phyloP scores from a whole-genome alignment of 2,329 filamentous ascomycete genomes.

The Penicillium sclerotigenum region DNA sequence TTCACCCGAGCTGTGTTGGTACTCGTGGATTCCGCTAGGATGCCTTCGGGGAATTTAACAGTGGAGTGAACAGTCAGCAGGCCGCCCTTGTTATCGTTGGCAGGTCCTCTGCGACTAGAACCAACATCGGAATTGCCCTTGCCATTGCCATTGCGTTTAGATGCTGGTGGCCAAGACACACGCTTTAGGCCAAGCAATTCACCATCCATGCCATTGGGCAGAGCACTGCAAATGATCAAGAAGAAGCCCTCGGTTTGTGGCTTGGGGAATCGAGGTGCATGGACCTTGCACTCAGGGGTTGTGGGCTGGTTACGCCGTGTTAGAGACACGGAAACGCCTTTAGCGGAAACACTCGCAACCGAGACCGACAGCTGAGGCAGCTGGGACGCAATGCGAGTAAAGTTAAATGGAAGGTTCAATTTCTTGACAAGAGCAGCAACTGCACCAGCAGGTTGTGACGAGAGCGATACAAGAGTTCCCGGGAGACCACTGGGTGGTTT shows the following conservation, averaged over 20 bases:
- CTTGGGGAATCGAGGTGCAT: slow-evolving; percentile 87
- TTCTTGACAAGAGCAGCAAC: slow-evolving; percentile 29
- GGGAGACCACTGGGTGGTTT: slow-evolving; percentile 28
- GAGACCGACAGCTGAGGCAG: slow-evolving; percentile 68
- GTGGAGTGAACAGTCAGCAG: slow-evolving; percentile 27
- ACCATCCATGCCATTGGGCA: slow-evolving; percentile 52
- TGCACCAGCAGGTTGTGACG: slow-evolving; percentile 27
- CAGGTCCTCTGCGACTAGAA: slow-evolving; percentile 12
- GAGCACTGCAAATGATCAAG: slow-evolving; percentile 61
- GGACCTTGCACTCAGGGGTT: slow-evolving; percentile 70
- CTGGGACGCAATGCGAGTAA: slow-evolving; percentile 58
- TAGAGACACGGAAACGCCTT: slow-evolving; percentile 57
- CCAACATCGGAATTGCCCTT: slow-evolving; percentile 15
- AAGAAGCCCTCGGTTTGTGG: slow-evolving; percentile 94
- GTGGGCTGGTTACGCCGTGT: slow-evolving; percentile 64
- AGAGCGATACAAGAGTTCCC: slow-evolving; percentile 30
- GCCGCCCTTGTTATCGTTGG: slow-evolving; percentile 17
- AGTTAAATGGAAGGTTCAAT: slow-evolving; percentile 34
- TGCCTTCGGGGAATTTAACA: slow-evolving; percentile 31
- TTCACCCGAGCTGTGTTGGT: slow-evolving; percentile 52
- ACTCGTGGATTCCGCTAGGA: slow-evolving; percentile 14
- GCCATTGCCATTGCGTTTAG: slow-evolving; percentile 22
- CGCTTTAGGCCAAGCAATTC: slow-evolving; percentile 85
- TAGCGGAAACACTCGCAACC: slow-evolving; percentile 59
- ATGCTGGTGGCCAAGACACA: slow-evolving; percentile 64